These are phyloP conservation scores for Arthonia radiata DNA, from an alignment of 495 filamentous ascomycete species.

Conservation along the genomic window DNA sequence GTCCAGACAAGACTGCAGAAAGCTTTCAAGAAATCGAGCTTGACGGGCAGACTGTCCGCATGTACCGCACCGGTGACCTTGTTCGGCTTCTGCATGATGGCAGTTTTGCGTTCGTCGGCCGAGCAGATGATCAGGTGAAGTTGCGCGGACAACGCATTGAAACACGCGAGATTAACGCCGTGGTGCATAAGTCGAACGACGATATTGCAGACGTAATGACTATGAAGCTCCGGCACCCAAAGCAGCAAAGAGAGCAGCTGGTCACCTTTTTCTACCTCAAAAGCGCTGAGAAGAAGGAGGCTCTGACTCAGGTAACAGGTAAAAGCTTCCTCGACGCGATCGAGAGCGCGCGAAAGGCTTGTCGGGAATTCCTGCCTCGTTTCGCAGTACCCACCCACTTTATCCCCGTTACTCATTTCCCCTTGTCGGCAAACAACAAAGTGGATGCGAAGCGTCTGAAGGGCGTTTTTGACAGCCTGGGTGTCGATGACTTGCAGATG, in stretches of 20 bases:
- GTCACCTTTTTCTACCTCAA: slow-evolving; percentile 36
- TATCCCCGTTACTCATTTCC: slow-evolving; percentile 33
- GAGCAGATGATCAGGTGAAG: slow-evolving; percentile 61
- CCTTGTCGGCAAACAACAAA: slow-evolving; percentile 53
- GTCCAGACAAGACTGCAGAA: slow-evolving; percentile 38
- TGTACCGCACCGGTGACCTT: slow-evolving; percentile 63
- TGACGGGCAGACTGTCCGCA: slow-evolving; percentile 24
- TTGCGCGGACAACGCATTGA: slow-evolving; percentile 56
- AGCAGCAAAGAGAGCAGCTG: slow-evolving; percentile 39
- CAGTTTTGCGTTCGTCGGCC: slow-evolving; percentile 47
- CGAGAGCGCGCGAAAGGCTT: slow-evolving; percentile 21
- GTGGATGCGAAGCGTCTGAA: slow-evolving; percentile 37
- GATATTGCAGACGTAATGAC: slow-evolving; percentile 34
- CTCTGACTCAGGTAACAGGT: no score
- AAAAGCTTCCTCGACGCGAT: no score
- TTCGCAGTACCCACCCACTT: slow-evolving; percentile 66
- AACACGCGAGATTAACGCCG: slow-evolving; percentile 49
- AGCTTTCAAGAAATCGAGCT: slow-evolving; percentile 30
- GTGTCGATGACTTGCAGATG: slow-evolving; percentile 28
- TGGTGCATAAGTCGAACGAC: slow-evolving; percentile 24
- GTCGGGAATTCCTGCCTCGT: slow-evolving; percentile 31
- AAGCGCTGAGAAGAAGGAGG: no score
- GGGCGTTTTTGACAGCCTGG: slow-evolving; percentile 28
- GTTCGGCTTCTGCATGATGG: slow-evolving; percentile 46
- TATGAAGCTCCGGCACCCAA: slow-evolving; percentile 34